phyloP scores from a whole-genome alignment of 2,329 filamentous ascomycete species.

The Alternaria panax region DNA sequence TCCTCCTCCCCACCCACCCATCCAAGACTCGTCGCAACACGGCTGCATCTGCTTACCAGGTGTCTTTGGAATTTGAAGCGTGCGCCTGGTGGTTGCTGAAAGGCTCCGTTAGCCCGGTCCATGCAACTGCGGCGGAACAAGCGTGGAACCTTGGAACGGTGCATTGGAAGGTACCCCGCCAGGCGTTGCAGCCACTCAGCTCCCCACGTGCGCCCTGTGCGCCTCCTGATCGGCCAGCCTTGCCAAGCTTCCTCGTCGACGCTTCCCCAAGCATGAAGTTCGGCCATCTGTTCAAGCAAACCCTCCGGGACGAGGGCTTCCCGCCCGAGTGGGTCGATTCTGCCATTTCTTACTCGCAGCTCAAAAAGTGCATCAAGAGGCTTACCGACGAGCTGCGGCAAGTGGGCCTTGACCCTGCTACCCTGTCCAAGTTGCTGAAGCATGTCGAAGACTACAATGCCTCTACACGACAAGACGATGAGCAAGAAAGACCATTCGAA shows the following conservation, averaged over 20 bases:
- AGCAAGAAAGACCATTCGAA: constrained; percentile 45
- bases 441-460: constrained; percentile 50
- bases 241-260: constrained; percentile 13
- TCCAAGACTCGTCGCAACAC: neutral
- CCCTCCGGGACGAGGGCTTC: constrained; percentile 75
- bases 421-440: constrained; percentile 69
- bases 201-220: constrained; percentile 39
- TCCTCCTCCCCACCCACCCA: neutral
- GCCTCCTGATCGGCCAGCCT: constrained; percentile 33
- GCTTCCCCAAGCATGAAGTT: constrained; percentile 75
- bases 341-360: constrained; percentile 81
- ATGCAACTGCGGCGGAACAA: constrained; percentile 18
- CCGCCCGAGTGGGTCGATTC: constrained; percentile 74
- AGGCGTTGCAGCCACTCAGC: constrained; percentile 18
- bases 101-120: constrained; percentile 6
- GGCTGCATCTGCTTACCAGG: neutral
- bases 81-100: constrained; percentile 5
- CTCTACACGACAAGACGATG: constrained; percentile 30
- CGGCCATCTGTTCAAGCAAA: constrained; percentile 76
- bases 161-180: constrained; percentile 18
- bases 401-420: constrained; percentile 75
- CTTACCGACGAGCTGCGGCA: constrained; percentile 74
- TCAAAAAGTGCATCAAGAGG: constrained; percentile 89
- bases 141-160: no score
- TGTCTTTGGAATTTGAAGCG: no score